Evolutionary conservation across 2,329 filamentous ascomycete species (phyloP), one percentile per base, ranked within the genome.

Genomic region (Sordariomycetes sp.): DNA sequence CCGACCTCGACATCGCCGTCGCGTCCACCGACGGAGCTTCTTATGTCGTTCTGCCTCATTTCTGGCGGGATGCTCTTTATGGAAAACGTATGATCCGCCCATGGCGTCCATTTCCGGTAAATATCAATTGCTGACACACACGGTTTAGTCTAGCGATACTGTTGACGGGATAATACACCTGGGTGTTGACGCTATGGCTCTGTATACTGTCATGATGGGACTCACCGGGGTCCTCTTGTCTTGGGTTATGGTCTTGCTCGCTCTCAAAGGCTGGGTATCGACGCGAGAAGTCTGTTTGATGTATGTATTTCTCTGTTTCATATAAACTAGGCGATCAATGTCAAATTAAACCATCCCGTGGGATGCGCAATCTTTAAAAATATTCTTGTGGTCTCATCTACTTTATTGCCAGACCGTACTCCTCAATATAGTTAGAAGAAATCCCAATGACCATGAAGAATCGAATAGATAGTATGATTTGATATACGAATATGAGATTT

Each of bases 41-140:
- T 97, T 55, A 79, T 87, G 0, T 77, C 90, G 0, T 97, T 97
- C 67, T 94, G 90, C 48, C 76, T 97, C 59, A 89, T 95, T 61
- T 78, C 88, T 1, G 92, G 94, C 28, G 92, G 94, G 6, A 76
- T 95, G 52, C 85, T 96, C 57, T 96, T 97, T 71, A 96, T 96
- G 88, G 79, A 88, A 60, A 95, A 90, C 68, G 85, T 87, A 74
- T 76, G 85, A 50, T 81, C 15, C 10, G n/a, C 8, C 45, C 45
- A 24, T 20, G 10, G 3, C 10, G 10, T 12, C 24, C 45, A n/a
- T n/a, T 22, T 12, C n/a, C 20, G 20, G 20, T 50, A 50, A 24
- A 50, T 2, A 3, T 50, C 24, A 24, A 7, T 22, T 3, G 10
- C 45, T 50, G 12, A 50, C 45, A 50, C 42, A 48, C 45, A 24